These are phyloP conservation scores for Alternaria hordeiaustralica DNA, from an alignment of 2,329 filamentous ascomycete species.

Conservation along the genomic window DNA sequence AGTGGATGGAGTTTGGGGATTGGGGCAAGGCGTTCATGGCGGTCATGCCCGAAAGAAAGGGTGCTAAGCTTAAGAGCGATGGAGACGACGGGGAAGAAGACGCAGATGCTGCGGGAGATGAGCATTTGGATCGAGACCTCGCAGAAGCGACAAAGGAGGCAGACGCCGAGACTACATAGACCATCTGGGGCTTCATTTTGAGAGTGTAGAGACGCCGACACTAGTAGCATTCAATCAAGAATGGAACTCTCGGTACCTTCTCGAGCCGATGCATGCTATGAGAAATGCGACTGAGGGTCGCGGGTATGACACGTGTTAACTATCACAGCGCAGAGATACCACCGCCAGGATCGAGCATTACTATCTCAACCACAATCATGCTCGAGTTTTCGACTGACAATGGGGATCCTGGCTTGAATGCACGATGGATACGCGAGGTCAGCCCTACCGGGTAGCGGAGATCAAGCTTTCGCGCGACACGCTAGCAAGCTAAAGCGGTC, in stretches of 20 bases:
- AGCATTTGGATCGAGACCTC: constrained; percentile 3
- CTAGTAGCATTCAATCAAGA: not conserved
- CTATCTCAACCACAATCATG: not conserved
- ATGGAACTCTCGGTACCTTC: not conserved
- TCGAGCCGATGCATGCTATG: not conserved
- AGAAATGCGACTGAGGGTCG: not conserved
- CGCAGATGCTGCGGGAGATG: constrained; percentile 14
- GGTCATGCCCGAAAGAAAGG: constrained; percentile 91
- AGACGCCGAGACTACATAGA: constrained; percentile 1
- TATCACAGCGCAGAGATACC: not conserved
- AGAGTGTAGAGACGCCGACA: not conserved
- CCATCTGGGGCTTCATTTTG: not conserved
- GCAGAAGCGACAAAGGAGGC: constrained; percentile 9
- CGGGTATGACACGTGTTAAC: not conserved
- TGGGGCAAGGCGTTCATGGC: constrained; percentile 90
- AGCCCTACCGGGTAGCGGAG: constrained; percentile 30
- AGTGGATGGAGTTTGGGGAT: constrained; percentile 87
- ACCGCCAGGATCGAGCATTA: not conserved
- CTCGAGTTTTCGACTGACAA: not conserved
- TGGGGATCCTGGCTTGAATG: not conserved
- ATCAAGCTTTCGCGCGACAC: constrained; percentile 38
- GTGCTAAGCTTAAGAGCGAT: constrained; percentile 67
- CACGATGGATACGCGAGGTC: not conserved
- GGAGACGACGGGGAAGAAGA: constrained; percentile 21
- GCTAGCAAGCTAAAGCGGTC: constrained; percentile 28